These are phyloP conservation scores for Lodderomyces orthopsilosis DNA, from an alignment of 1,139 yeast genomes.

Conservation along the genomic window DNA sequence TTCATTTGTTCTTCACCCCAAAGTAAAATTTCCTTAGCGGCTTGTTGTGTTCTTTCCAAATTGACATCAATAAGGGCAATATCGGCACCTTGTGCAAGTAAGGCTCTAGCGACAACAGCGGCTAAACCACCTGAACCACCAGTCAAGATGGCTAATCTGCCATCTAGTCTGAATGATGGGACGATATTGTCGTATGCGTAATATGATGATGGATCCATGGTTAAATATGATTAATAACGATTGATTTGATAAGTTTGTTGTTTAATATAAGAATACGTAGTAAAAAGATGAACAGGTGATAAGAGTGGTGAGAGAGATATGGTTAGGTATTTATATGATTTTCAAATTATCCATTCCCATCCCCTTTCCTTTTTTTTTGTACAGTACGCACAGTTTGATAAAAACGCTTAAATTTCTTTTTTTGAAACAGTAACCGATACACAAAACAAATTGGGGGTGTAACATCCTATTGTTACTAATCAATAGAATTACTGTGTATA, in stretches of 20 bases:
- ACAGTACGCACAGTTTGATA: not conserved
- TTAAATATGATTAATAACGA: conserved; percentile 1
- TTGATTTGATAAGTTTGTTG: too few species aligned
- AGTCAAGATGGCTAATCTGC: conserved; percentile 69
- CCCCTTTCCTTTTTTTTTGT: not conserved
- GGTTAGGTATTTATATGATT: not conserved
- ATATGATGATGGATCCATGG: conserved; percentile 20
- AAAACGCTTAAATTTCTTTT: not conserved
- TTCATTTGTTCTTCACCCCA: conserved; percentile 54
- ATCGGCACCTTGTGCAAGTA: conserved; percentile 69
- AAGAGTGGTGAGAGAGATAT: too few species aligned
- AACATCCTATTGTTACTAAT: too few species aligned
- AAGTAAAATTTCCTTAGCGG: conserved; percentile 54
- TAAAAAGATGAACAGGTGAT: too few species aligned
- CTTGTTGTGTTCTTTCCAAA: conserved; percentile 55
- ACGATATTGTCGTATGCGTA: conserved; percentile 45
- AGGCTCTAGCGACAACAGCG: conserved; percentile 62
- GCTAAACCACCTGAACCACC: conserved; percentile 87
- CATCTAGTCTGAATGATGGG: conserved; percentile 63
- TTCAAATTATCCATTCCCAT: not conserved
- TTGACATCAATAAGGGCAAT: conserved; percentile 75
- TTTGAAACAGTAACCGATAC: not conserved
- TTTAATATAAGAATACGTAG: too few species aligned
- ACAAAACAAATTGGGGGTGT: not conserved
- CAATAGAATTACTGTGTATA: too few species aligned